Evolutionary conservation across 495 filamentous ascomycete species (phyloP), one percentile per base, ranked within the genome.

Genomic region (Penicillium daleae): DNA sequence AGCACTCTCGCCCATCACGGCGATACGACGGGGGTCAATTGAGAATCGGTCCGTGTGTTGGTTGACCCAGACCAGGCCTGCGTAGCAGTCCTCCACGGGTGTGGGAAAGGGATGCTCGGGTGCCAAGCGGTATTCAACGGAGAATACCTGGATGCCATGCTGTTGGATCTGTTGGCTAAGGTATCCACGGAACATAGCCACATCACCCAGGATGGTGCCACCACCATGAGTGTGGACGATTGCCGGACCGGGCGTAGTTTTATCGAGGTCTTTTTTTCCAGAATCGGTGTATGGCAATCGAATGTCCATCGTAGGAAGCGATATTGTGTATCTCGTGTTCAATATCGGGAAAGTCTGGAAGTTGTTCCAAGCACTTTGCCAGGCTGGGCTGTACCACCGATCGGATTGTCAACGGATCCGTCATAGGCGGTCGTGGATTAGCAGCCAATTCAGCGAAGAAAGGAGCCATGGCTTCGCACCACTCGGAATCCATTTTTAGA

Each of bases 1-100:
- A 1, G 88, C 88, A 4, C 83, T 87, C 6, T 82, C 83, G 37
- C 89, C 87, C 59, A 84, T 79, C 27, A 89, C 83, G 8, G 84
- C 83, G 27, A 92, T 83, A 48, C 86, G 83, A 9, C 76, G 63
- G 0, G 85, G 86, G 62, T 91, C 83, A 27, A 85, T 67, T 17
- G 61, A 65, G 21, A 83, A 67, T 58, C 71, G 49, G 0, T 56
- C 65, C 4, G 81, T 79, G 56, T 80, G 66, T 27, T 69, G 46
- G 60, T 76, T 66, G 1, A 77, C 59, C 80, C 80, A 84, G 7
- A 65, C 66, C 55, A 84, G 56, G 8, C 71, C 77, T 2, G 76
- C 65, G 67, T 78, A 83, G 48, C 75, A 74, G 50, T 80, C 77
- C 32, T 74, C 69, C 2, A 69, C 52, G 0, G 71, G 70, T 1